Evolutionary conservation across 2,329 filamentous ascomycete species (phyloP).

Genomic region (Pseudopyrenochaeta lycopersici): DNA sequence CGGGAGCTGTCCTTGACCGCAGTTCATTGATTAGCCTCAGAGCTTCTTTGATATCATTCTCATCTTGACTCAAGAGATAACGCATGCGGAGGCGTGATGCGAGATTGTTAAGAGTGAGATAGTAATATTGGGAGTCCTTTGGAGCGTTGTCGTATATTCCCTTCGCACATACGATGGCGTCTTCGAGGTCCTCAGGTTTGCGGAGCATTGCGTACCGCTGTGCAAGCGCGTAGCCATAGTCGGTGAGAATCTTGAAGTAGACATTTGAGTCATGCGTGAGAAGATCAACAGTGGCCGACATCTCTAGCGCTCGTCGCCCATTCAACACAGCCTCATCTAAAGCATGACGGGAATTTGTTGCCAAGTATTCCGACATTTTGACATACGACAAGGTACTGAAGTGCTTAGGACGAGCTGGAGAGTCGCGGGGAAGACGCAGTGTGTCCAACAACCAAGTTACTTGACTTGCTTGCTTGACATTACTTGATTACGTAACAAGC

Average conservation of each 20-base stretch:
- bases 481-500: too few relatives aligned
- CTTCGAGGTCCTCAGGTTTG: neutral
- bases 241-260: neutral
- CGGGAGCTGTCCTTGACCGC: neutral
- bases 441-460: too few relatives aligned
- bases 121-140: neutral
- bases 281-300: neutral
- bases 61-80: neutral
- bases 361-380: neutral
- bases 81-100: neutral
- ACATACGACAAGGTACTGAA: neutral
- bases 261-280: neutral
- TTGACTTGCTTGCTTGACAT: too few relatives aligned
- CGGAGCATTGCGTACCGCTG: neutral
- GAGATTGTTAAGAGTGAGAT: neutral
- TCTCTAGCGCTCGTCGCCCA: neutral
- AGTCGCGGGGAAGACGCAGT: too few relatives aligned
- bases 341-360: neutral
- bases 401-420: neutral
- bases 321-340: neutral
- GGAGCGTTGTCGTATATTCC: neutral
- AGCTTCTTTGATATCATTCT: neutral
- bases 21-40: neutral
- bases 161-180: neutral
- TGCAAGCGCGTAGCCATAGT: neutral